Evolutionary conservation across 1,139 yeast species (phyloP).

Genomic region (Hyphopichia khmerensis): DNA sequence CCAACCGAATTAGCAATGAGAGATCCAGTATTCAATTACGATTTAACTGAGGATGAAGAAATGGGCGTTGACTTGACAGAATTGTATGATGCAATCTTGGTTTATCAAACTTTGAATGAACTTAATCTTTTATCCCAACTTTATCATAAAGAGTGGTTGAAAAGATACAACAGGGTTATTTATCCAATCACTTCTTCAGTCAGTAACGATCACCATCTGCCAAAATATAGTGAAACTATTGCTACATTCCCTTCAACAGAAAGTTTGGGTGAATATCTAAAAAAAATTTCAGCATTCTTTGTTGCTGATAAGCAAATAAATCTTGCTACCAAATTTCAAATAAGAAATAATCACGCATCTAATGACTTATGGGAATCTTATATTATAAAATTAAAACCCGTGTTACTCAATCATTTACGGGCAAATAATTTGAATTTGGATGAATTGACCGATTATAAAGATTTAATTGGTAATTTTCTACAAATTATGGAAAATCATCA

Average conservation of each 20-base stretch:
- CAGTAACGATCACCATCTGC: constrained; percentile 14
- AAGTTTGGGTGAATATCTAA: constrained; percentile 52
- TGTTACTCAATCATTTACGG: constrained; percentile 38
- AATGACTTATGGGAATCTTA: constrained; percentile 81
- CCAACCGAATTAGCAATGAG: constrained; percentile 79
- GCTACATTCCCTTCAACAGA: constrained; percentile 19
- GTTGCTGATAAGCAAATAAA: constrained; percentile 71
- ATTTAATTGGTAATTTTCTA: constrained; percentile 66
- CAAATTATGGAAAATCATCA: constrained; percentile 77
- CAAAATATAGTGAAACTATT: constrained; percentile 2
- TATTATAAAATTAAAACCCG: constrained; percentile 57
- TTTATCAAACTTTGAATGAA: constrained; percentile 73
- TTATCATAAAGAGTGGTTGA: constrained; percentile 70
- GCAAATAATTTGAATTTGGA: constrained; percentile 28
- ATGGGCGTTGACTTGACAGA: constrained; percentile 62
- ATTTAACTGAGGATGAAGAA: constrained; percentile 45
- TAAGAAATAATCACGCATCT: constrained; percentile 56
- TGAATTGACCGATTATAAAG: constrained; percentile 43
- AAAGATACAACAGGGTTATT: constrained; percentile 70
- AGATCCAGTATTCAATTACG: constrained; percentile 47
- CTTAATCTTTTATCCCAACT: constrained; percentile 57
- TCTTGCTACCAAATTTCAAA: constrained; percentile 52
- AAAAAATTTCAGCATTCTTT: constrained; percentile 73
- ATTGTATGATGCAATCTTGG: constrained; percentile 79
- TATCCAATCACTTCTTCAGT: constrained; percentile 54